phyloP scores from a whole-genome alignment of 192 early-diverging fungal species.

The Entophlyctis luteolus region DNA sequence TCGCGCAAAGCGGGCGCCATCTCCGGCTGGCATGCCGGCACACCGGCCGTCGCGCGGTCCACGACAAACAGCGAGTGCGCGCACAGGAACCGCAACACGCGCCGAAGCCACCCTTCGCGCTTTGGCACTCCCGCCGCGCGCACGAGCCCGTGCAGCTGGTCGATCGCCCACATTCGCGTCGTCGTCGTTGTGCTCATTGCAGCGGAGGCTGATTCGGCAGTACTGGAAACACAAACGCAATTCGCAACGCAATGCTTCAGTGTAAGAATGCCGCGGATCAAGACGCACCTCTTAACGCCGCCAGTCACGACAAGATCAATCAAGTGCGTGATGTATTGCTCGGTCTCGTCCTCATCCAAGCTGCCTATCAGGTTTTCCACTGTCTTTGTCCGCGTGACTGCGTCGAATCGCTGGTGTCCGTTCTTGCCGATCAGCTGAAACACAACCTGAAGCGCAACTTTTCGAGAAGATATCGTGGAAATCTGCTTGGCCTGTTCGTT shows the following conservation, averaged over 20 bases:
- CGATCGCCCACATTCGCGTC: constrained; percentile 63
- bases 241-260: background rate
- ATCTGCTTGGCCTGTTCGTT: constrained; percentile 42
- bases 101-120: constrained; percentile 66
- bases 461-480: constrained; percentile 61
- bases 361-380: constrained; percentile 71
- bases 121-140: constrained; percentile 71
- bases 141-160: constrained; percentile 77
- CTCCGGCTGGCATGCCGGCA: constrained; percentile 28
- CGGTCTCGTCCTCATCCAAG: constrained; percentile 65
- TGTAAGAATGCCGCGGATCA: background rate
- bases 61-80: constrained; percentile 71
- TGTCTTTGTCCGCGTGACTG: constrained; percentile 68
- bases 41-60: constrained; percentile 41
- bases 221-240: background rate
- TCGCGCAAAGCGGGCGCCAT: constrained; percentile 35
- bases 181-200: constrained; percentile 3
- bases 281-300: constrained; percentile 35
- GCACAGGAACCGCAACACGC: constrained; percentile 64
- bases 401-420: constrained; percentile 65
- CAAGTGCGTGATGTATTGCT: constrained; percentile 71
- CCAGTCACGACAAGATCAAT: constrained; percentile 58
- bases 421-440: constrained; percentile 79
- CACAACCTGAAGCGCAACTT: constrained; percentile 71
- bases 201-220: background rate